These are phyloP conservation scores for Nicotiana obtusifolia DNA, from an alignment of 257 asterid genomes.

Conservation along the genomic window DNA sequence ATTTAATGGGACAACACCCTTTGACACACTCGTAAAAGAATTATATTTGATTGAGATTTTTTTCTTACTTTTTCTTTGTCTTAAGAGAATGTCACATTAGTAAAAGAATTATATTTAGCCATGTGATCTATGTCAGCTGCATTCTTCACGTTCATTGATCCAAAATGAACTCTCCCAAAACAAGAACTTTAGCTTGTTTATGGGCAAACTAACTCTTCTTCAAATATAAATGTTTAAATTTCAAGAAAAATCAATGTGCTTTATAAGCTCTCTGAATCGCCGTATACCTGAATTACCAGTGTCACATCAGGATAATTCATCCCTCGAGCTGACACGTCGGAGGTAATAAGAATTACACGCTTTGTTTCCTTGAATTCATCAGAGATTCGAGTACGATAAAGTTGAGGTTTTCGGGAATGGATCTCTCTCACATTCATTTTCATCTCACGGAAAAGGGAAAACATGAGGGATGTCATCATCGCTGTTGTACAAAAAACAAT, in stretches of 20 bases:
- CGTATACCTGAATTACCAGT: conserved; percentile 72
- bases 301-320: conserved; percentile 91
- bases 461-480: conserved; percentile 78
- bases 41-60: not conserved
- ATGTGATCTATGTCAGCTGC: not conserved
- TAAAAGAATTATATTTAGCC: not conserved
- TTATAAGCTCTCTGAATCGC: not conserved
- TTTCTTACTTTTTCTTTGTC: not conserved
- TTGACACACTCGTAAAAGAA: not conserved
- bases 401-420: conserved; percentile 72
- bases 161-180: not conserved
- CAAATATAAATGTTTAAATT: not conserved
- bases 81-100: not conserved
- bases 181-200: not conserved
- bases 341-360: conserved; percentile 56
- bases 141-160: not conserved
- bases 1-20: not conserved
- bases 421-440: conserved; percentile 75
- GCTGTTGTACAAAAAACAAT: conserved; percentile 82
- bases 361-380: conserved; percentile 80
- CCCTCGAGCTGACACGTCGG: conserved; percentile 87
- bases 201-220: not conserved
- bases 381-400: conserved; percentile 67
- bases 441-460: conserved; percentile 69
- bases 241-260: not conserved